These are phyloP conservation scores for Trypanosoma lewisi DNA, from an alignment of 208 protist species.

Conservation along the genomic window DNA sequence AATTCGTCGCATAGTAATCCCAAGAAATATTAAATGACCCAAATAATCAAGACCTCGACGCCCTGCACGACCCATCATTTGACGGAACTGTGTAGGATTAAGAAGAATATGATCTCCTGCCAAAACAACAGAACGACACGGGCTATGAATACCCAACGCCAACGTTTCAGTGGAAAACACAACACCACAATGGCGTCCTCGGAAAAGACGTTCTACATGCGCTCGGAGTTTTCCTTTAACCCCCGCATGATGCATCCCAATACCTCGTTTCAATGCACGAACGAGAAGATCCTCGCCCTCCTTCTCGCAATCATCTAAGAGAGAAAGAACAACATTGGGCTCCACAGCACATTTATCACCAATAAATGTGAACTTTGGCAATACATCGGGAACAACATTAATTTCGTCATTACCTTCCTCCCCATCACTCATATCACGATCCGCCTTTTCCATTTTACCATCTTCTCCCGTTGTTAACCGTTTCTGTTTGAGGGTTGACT, in stretches of 20 bases:
- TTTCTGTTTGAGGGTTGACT: slow-evolving; percentile 81
- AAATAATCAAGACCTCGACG: slow-evolving; percentile 93
- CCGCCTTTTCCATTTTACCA: slow-evolving; percentile 55
- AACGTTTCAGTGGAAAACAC: slow-evolving; percentile 93
- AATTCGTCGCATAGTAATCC: slow-evolving; percentile 87
- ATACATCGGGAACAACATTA: slow-evolving; percentile 74
- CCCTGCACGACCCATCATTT: slow-evolving; percentile 96
- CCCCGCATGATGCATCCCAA: slow-evolving; percentile 93
- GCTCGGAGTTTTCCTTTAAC: slow-evolving; percentile 86
- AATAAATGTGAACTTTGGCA: slow-evolving; percentile 88
- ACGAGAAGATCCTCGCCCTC: slow-evolving; percentile 66
- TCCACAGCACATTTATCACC: slow-evolving; percentile 53
- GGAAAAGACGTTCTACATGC: slow-evolving; percentile 93
- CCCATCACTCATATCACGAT: slow-evolving; percentile 50
- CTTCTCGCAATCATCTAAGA: slow-evolving; percentile 67
- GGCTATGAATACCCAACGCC: slow-evolving; percentile 95
- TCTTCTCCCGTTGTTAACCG: slow-evolving; percentile 67
- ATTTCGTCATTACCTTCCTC: slow-evolving; percentile 52
- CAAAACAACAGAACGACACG: slow-evolving; percentile 93
- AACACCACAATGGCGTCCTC: slow-evolving; percentile 82
- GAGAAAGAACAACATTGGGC: slow-evolving; percentile 35
- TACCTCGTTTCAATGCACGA: slow-evolving; percentile 77
- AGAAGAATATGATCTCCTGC: slow-evolving; percentile 91
- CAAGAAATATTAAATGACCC: slow-evolving; percentile 93
- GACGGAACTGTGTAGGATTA: slow-evolving; percentile 92